Evolutionary conservation across 2,329 filamentous ascomycete species (phyloP).

Genomic region (Fusarium sp.): DNA sequence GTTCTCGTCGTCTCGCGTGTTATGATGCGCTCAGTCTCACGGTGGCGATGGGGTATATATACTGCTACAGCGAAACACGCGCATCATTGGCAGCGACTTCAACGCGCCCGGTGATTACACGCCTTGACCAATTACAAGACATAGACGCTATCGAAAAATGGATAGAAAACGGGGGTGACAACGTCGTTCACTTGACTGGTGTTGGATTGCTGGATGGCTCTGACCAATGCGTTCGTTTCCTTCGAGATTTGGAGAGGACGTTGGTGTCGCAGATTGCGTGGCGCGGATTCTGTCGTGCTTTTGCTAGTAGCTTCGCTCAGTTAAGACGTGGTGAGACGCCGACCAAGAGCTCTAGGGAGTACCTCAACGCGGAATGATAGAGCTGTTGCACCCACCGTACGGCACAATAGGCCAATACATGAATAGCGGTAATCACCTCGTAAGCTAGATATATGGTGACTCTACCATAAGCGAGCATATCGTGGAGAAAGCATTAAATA

Average conservation of each 20-base stretch:
- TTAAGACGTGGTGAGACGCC: neutral
- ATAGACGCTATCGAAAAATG: neutral
- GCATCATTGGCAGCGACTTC: rapidly evolving
- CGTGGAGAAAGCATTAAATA: no score
- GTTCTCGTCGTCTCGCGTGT: neutral
- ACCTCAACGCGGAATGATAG: neutral
- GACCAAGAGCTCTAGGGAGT: neutral
- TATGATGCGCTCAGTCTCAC: neutral
- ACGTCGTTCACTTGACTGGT: neutral
- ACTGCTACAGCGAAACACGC: neutral
- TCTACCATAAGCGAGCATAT: no score
- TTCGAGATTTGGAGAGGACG: neutral
- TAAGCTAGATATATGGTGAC: no score
- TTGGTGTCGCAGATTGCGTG: neutral
- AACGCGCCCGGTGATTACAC: rapidly evolving
- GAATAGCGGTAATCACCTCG: no score
- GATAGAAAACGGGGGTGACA: rapidly evolving
- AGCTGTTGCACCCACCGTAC: no score
- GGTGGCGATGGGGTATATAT: neutral
- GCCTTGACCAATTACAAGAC: neutral
- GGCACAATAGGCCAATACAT: no score
- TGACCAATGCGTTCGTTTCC: neutral
- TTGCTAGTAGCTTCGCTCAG: neutral
- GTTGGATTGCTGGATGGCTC: neutral
- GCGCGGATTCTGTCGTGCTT: neutral